phyloP scores from a whole-genome alignment of 257 asterid species.

The Cynanchum wilfordii region DNA sequence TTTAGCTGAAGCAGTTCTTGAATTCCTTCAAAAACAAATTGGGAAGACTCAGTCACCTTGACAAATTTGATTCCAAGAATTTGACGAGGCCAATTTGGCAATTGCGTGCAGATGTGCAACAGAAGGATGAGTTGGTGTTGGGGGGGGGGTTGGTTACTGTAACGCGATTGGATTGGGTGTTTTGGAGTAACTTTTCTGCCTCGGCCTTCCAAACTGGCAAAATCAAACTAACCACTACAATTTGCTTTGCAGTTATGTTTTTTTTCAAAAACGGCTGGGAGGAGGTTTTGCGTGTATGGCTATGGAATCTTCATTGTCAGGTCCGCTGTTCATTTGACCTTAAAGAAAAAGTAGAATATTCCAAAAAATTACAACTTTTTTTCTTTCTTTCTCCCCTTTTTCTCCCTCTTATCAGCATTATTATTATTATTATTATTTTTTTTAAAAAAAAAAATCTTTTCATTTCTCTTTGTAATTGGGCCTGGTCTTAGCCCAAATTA shows the following conservation, averaged over 20 bases:
- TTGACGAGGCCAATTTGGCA: not conserved
- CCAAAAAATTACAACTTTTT: too few species aligned
- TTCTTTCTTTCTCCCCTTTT: too few species aligned
- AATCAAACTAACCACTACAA: not conserved
- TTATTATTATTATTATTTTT: too few species aligned
- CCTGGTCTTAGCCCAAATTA: too few species aligned
- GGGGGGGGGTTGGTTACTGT: not conserved
- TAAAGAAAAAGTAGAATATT: too few species aligned
- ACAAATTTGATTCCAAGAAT: not conserved
- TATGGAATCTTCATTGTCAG: not conserved
- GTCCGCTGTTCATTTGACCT: too few species aligned
- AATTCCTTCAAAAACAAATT: not conserved
- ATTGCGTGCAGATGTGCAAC: not conserved
- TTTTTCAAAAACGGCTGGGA: not conserved
- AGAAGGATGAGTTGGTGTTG: not conserved
- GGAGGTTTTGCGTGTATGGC: not conserved
- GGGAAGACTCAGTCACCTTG: not conserved
- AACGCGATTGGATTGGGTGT: slow-evolving; percentile 1
- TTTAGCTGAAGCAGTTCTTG: slow-evolving; percentile 4
- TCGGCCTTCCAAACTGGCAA: slow-evolving; percentile 1
- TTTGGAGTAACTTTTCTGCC: not conserved
- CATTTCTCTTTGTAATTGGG: too few species aligned
- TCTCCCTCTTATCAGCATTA: too few species aligned
- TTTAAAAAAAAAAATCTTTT: too few species aligned
- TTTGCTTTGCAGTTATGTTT: not conserved